A percentile compares a stretch with the other conserved stretches of the same genome.
Conservation (phyloP, 139 green algal species). For the Auxenochlorella pyrenoidosa region DNA sequence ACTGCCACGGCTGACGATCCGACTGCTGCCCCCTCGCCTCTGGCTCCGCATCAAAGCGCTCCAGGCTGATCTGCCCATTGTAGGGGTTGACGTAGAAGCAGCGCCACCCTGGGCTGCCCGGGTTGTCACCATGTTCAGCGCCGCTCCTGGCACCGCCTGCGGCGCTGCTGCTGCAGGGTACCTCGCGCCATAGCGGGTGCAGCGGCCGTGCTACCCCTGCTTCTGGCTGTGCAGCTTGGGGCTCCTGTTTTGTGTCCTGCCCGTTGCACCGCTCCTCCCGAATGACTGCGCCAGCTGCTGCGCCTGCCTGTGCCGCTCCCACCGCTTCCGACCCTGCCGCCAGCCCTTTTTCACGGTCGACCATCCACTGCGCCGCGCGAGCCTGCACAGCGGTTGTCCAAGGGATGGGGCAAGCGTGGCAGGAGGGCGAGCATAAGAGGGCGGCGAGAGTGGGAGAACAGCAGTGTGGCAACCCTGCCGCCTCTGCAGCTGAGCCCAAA, state of each 20-base stretch:
- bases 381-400: constrained; percentile 39
- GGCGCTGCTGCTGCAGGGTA: constrained; percentile 21
- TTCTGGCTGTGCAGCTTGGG: background rate
- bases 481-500: no score
- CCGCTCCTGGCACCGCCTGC: background rate
- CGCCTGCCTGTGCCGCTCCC: background rate
- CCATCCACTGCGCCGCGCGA: constrained; percentile 37
- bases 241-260: background rate
- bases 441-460: background rate
- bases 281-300: background rate
- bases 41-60: constrained; percentile 30
- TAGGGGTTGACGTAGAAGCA: constrained; percentile 66
- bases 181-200: constrained; percentile 73
- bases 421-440: background rate
- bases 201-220: background rate
- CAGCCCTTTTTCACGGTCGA: constrained; percentile 28
- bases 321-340: no score
- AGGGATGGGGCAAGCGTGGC: no score
- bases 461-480: background rate
- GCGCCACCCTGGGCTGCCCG: background rate
- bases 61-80: constrained; percentile 42
- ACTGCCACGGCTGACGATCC: background rate
- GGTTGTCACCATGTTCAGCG: background rate
- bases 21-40: background rate
- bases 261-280: background rate